phyloP scores from a whole-genome alignment of 495 filamentous ascomycete genomes.

The Geopyxis carbonaria region DNA sequence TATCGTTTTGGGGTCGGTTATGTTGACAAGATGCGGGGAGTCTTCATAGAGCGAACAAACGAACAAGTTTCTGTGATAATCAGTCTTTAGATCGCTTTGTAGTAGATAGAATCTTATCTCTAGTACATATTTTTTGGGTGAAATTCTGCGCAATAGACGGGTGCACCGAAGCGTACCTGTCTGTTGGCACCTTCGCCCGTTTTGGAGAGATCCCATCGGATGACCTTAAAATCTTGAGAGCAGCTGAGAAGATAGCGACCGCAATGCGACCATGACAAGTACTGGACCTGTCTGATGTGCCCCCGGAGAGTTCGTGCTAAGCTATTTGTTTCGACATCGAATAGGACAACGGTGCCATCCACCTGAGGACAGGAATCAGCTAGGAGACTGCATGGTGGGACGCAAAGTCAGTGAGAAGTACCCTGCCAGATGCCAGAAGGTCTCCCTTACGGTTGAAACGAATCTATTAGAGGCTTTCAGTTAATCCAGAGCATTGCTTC shows the following conservation, averaged over 20 bases:
- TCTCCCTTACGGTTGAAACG: conserved; percentile 91
- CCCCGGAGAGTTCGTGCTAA: conserved; percentile 83
- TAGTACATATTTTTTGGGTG: conserved; percentile 75
- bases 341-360: conserved; percentile 86
- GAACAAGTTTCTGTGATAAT: conserved; percentile 30
- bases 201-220: conserved; percentile 73
- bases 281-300: conserved; percentile 79
- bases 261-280: conserved; percentile 81
- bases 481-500: conserved; percentile 29
- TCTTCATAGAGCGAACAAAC: conserved; percentile 85
- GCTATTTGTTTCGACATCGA: conserved; percentile 91
- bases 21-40: conserved; percentile 70
- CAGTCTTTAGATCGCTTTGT: neutral
- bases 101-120: conserved; percentile 1
- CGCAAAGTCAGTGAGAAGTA: conserved; percentile 25
- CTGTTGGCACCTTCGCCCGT: conserved; percentile 35
- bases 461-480: conserved; percentile 48
- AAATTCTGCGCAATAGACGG: conserved; percentile 86
- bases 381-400: neutral
- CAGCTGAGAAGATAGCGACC: conserved; percentile 84
- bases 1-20: conserved; percentile 43
- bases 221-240: conserved; percentile 89
- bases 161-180: conserved; percentile 69
- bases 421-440: conserved; percentile 81
- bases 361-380: conserved; percentile 31